These are phyloP conservation scores for Scortechinia acanthostroma DNA, from an alignment of 2,329 filamentous ascomycete species.

Conservation along the genomic window DNA sequence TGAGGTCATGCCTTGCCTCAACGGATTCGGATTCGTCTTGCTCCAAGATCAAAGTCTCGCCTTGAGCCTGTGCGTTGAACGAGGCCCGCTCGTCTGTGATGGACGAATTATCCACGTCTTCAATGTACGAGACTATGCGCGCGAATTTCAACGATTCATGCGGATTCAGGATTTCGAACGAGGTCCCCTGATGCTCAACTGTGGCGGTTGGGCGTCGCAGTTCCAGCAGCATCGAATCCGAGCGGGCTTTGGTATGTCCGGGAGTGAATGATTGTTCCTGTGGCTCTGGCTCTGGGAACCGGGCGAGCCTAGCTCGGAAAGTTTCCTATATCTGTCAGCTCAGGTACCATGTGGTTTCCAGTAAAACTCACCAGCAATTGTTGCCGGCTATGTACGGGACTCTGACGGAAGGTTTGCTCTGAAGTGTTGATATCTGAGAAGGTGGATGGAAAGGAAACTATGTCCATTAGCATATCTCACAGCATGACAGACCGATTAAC, in stretches of 20 bases:
- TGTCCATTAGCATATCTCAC: background rate
- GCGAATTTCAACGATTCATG: background rate
- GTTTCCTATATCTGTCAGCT: background rate
- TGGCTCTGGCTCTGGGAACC: too few species aligned
- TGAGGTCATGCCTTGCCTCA: background rate
- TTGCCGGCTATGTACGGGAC: too few species aligned
- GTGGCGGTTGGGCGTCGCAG: background rate
- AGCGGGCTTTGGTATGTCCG: background rate
- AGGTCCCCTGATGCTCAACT: background rate
- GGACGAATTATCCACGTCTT: background rate
- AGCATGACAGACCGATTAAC: background rate
- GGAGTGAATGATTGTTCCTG: background rate
- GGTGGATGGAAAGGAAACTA: background rate
- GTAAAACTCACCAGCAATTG: background rate
- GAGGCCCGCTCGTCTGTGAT: background rate
- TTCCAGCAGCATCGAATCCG: background rate
- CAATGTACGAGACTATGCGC: background rate
- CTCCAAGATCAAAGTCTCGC: too few species aligned
- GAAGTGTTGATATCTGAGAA: background rate
- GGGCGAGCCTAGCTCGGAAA: background rate
- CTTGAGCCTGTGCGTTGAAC: background rate
- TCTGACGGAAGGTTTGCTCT: background rate
- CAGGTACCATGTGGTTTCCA: background rate
- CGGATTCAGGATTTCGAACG: background rate
- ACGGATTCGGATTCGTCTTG: background rate